phyloP scores from a whole-genome alignment of 176 grass and related monocot species.

The Hsuehochloa calcarea region DNA sequence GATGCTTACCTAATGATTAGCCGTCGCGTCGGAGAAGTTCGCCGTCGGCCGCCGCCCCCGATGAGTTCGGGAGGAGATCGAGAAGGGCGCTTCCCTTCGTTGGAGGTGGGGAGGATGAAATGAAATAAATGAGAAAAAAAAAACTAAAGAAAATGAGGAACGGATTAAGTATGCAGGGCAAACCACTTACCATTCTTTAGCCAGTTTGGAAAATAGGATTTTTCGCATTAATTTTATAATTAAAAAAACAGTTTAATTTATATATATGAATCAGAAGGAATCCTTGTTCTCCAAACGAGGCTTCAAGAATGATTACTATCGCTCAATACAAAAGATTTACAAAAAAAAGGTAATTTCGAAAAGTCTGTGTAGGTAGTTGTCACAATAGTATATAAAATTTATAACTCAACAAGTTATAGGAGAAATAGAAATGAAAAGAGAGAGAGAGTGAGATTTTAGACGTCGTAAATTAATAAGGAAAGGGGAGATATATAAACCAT shows the following conservation, averaged over 20 bases:
- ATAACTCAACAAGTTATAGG: not conserved
- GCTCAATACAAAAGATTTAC: no score
- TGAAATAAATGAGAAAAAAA: constrained; percentile 12
- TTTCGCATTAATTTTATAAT: not conserved
- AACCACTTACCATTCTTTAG: no score
- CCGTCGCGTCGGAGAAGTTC: not conserved
- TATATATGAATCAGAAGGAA: no score
- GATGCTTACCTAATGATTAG: not conserved
- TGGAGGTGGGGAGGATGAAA: not conserved
- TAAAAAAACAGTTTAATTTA: not conserved
- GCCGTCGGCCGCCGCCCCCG: not conserved
- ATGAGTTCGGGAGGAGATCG: constrained; percentile 2
- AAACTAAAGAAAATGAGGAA: constrained; percentile 2
- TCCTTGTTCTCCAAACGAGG: no score
- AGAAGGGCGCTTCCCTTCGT: not conserved
- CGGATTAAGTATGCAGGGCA: not conserved
- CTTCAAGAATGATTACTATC: no score
- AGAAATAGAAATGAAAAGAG: not conserved
- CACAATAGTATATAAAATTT: not conserved
- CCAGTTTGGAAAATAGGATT: not conserved
- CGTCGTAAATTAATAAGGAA: not conserved
- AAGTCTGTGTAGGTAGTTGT: not conserved
- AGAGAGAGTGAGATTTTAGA: not conserved
- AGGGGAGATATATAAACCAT: not conserved
- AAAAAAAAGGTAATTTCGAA: not conserved